Percentiles rank a stretch among this genome's conserved stretches.
These are phyloP conservation scores for Candida nanaspora DNA, from an alignment of 805 yeast genomes.

Conservation along the genomic window DNA sequence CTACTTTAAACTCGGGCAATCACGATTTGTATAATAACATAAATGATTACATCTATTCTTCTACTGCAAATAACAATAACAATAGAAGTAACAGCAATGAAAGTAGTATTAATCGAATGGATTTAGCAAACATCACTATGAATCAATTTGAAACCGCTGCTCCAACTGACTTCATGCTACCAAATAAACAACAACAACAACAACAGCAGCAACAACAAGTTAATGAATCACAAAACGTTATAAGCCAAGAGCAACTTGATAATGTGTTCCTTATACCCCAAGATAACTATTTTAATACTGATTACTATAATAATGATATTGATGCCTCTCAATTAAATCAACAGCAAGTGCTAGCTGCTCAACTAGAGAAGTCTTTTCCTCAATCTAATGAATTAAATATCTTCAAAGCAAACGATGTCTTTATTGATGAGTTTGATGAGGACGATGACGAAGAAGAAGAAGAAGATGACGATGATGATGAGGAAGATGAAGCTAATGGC, in stretches of 20 bases:
- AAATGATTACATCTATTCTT: neutral
- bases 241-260: neutral
- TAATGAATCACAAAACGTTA: too few relatives aligned
- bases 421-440: slow-evolving; percentile 21
- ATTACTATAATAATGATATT: neutral
- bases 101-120: neutral
- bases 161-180: neutral
- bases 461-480: slow-evolving; percentile 25
- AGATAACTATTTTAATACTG: slow-evolving; percentile 14
- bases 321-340: too few relatives aligned
- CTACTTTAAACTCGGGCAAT: slow-evolving; percentile 9
- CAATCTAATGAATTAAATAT: slow-evolving; percentile 26
- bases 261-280: slow-evolving; percentile 18
- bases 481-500: slow-evolving; percentile 21
- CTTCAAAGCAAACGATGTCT: slow-evolving; percentile 23
- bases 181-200: neutral
- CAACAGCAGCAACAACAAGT: neutral
- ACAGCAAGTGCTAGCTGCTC: slow-evolving; percentile 18
- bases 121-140: slow-evolving; percentile 1
- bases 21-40: neutral
- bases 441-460: slow-evolving; percentile 27
- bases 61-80: neutral
- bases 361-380: slow-evolving; percentile 17
- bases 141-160: slow-evolving; percentile 10
- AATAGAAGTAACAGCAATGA: neutral